A percentile compares a stretch with the other conserved stretches of the same genome.
Evolutionary conservation across 108 stramenopile species (phyloP).

Genomic region (Mayamaea pseudoterrestris): DNA sequence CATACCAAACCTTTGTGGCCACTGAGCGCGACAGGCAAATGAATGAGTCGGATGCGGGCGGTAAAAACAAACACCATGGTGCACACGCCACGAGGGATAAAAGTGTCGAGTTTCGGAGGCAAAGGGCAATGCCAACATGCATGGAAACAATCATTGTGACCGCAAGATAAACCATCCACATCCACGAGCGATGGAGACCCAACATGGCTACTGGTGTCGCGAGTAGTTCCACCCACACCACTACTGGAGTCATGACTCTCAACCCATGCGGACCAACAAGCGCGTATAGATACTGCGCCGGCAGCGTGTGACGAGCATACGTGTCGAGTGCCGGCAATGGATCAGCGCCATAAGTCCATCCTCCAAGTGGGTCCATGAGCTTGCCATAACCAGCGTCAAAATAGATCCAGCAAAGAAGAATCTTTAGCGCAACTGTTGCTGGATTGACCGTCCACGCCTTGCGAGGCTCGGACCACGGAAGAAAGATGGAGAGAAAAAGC

Average conservation of each 20-base stretch:
- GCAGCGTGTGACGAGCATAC: constrained; percentile 64
- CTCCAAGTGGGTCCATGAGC: constrained; percentile 47
- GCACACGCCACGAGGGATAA: constrained; percentile 62
- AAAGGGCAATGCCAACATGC: constrained; percentile 70
- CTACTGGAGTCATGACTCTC: constrained; percentile 60
- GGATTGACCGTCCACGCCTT: constrained; percentile 11
- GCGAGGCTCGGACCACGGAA: constrained; percentile 27
- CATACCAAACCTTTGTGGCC: not conserved
- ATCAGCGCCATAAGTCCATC: constrained; percentile 61
- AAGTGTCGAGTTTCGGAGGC: constrained; percentile 63
- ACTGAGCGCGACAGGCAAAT: constrained; percentile 3
- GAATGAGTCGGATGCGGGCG: not conserved
- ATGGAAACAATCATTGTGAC: constrained; percentile 41
- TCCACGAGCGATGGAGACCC: constrained; percentile 36
- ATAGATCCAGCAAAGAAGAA: constrained; percentile 69
- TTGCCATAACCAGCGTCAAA: constrained; percentile 79
- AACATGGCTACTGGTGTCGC: constrained; percentile 42
- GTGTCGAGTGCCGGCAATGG: constrained; percentile 76
- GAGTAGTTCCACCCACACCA: constrained; percentile 67
- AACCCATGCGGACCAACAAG: constrained; percentile 60
- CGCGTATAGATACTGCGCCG: constrained; percentile 64
- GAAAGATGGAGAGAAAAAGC: constrained; percentile 64
- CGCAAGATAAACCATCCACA: constrained; percentile 18
- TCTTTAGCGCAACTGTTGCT: constrained; percentile 34
- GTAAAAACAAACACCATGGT: constrained; percentile 62